Base-by-base conservation (phyloP, 306 rosid genomes). In the Begonia peltatifolia region DNA sequence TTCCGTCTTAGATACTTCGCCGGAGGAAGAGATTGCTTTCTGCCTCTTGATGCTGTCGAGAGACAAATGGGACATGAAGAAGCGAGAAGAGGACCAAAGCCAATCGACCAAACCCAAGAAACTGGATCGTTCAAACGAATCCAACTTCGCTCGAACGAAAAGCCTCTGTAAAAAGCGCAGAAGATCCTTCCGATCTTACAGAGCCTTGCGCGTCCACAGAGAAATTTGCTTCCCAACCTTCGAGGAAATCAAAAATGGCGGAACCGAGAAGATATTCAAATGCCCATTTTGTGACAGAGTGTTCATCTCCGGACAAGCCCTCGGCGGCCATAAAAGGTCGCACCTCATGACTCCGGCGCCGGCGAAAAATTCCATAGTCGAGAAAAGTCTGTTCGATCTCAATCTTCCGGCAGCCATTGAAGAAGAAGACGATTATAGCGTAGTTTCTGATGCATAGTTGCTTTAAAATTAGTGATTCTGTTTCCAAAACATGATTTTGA, bases 321-420 rank as follows among this genome's bases (percentile, higher is more conserved):
- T 87, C 13, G 96, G 96, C 35, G 96, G 96, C 10, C 96, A 87
- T 66, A 87, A 84, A 69, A 81, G 92, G 80, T 79, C 93, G 23
- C 96, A 87, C 50, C 62, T 81, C 7, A 3, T 66, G 10, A 65
- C 68, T 42, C 9, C 38, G 38, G 38, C 38, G 8, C 38, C 54
- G 8, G 5, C 60, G 10, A 54, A 15, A 7, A 15, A 18, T 16
- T 14, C 50, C 42, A 38, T 41, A 44, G 30, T 22, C 0, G 67
- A 58, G 53, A 67, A 60, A 11, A 58, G 58, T 57, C 72, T 75
- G 50, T 70, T 87, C 70, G 94, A 87, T 87, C 94, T 87, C 75
- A 84, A 87, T 77, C 46, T 84, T 70, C 94, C 87, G 1, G 82
- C 92, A 56, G 84, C 83, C 2, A 14, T 58, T 0, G 81, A 87